phyloP scores from a whole-genome alignment of 2,329 filamentous ascomycete genomes.

The Neurospora sp. region DNA sequence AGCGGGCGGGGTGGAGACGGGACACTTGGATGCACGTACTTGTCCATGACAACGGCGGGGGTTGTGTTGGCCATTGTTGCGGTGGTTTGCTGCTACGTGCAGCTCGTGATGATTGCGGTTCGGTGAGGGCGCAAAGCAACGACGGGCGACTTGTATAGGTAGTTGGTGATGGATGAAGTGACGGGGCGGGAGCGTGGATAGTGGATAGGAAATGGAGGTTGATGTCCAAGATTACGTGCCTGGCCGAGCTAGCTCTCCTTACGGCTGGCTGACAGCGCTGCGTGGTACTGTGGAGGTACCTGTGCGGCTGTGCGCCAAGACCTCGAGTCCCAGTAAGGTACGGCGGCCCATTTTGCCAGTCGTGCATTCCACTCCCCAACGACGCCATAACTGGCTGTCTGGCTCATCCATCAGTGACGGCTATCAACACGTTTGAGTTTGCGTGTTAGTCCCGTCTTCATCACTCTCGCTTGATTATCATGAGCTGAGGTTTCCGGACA shows the following conservation, averaged over 20 bases:
- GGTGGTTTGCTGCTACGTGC: constrained; percentile 14
- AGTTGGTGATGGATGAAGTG: neutral
- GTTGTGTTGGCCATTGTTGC: constrained; percentile 88
- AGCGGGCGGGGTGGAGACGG: constrained; percentile 14
- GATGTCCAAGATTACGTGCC: constrained; percentile 20
- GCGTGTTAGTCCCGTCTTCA: no score
- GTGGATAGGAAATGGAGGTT: constrained; percentile 5
- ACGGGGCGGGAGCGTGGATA: constrained; percentile 1
- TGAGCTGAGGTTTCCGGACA: no score
- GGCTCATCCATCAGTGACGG: no score
- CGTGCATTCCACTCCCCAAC: neutral
- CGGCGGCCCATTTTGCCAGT: constrained; percentile 4
- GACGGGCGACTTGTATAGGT: constrained; percentile 1
- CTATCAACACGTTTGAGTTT: no score
- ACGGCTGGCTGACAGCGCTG: constrained; percentile 3
- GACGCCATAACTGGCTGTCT: no score
- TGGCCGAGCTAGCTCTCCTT: constrained; percentile 7
- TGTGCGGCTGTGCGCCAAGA: constrained; percentile 15
- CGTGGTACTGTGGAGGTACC: neutral
- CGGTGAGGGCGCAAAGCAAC: constrained; percentile 5
- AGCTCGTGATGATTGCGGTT: constrained; percentile 9
- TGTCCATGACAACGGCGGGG: constrained; percentile 99
- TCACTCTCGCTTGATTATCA: no score
- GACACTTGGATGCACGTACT: constrained; percentile 42
- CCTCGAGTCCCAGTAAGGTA: constrained; percentile 10